These are phyloP conservation scores for Cucumis cinereus DNA, from an alignment of 306 rosid genomes.

Conservation along the genomic window DNA sequence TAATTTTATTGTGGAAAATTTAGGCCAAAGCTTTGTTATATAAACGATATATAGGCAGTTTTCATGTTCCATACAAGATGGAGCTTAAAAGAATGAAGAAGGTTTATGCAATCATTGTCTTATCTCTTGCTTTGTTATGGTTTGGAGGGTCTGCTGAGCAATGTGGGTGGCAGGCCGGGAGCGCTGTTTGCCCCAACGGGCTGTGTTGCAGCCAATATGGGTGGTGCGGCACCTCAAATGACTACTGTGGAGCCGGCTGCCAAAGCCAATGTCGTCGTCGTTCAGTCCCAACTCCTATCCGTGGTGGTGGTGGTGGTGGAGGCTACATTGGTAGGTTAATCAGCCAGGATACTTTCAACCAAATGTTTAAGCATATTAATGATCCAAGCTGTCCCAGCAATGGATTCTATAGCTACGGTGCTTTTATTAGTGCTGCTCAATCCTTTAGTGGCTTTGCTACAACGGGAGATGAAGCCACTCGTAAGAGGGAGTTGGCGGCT, in stretches of 20 bases:
- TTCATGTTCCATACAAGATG: not conserved
- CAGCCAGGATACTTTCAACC: conserved; percentile 12
- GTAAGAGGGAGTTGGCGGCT: conserved; percentile 25
- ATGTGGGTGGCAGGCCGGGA: not conserved
- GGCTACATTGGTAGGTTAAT: conserved; percentile 7
- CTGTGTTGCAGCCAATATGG: not conserved
- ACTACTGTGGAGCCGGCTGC: conserved; percentile 13
- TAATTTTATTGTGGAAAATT: too few species aligned
- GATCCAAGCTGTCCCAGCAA: conserved; percentile 20
- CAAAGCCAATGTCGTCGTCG: conserved; percentile 27
- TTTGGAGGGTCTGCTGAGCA: not conserved
- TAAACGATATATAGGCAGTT: too few species aligned
- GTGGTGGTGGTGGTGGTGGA: too few species aligned
- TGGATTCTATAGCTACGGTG: conserved; percentile 9
- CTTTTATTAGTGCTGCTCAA: conserved; percentile 30
- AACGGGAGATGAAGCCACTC: conserved; percentile 16
- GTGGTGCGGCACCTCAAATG: not conserved
- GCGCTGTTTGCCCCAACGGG: not conserved
- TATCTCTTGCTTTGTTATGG: not conserved
- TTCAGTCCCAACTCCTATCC: not conserved
- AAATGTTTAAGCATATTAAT: conserved; percentile 22
- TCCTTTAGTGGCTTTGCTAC: conserved; percentile 23
- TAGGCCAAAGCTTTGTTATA: too few species aligned
- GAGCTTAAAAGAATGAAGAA: not conserved
- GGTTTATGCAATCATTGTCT: not conserved